A percentile compares a stretch with the other conserved stretches of the same genome.
These are phyloP conservation scores for Gossypium arboreum DNA, from an alignment of 345 rosid species.

Conservation along the genomic window DNA sequence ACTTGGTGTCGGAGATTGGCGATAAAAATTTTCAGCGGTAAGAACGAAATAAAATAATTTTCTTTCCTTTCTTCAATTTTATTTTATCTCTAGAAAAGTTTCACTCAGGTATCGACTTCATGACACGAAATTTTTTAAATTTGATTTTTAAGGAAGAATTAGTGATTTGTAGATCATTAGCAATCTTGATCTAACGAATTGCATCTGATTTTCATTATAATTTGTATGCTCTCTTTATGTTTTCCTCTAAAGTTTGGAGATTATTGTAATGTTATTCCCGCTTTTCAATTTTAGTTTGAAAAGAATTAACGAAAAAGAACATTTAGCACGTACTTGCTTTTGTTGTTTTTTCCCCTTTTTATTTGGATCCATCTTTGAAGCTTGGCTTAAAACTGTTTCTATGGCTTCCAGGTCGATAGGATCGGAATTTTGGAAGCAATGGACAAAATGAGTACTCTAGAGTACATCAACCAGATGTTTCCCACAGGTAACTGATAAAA, in stretches of 20 bases:
- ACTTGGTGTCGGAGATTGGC: neutral
- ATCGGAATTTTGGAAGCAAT: constrained; percentile 31
- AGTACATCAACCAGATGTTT: constrained; percentile 98
- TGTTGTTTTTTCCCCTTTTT: neutral
- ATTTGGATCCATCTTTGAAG: neutral
- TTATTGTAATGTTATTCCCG: neutral
- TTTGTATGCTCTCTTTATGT: neutral
- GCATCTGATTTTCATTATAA: neutral
- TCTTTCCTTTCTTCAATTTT: neutral
- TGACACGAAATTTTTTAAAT: neutral
- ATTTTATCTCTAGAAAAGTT: neutral
- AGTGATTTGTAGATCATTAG: neutral
- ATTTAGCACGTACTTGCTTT: neutral
- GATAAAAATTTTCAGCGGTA: neutral
- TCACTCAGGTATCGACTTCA: neutral
- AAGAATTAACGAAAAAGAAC: neutral
- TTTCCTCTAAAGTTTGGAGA: neutral
- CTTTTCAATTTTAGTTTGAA: neutral
- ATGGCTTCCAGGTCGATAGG: constrained; percentile 9
- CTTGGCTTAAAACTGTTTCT: neutral
- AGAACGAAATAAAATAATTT: neutral
- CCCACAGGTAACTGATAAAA: constrained; percentile 62
- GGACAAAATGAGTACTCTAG: constrained; percentile 93
- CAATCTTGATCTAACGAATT: constrained; percentile 1
- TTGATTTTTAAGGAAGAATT: neutral